These are phyloP conservation scores for Rhododendron ferrugineum DNA, from an alignment of 148 eudicot species.

Conservation along the genomic window DNA sequence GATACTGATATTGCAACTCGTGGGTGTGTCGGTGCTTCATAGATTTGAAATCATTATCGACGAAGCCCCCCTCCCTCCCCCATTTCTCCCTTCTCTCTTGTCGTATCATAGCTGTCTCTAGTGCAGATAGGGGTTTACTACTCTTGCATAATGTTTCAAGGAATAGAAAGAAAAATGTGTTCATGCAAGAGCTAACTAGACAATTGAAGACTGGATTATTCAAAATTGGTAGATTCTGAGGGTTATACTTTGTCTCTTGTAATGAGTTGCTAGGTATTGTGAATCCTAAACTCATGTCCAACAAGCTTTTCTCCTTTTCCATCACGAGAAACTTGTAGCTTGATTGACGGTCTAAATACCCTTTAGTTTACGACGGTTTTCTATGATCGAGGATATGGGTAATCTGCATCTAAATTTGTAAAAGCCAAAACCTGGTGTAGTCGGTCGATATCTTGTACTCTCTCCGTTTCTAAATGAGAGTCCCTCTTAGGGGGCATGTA, in stretches of 20 bases:
- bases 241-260: neutral
- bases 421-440: neutral
- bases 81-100: neutral
- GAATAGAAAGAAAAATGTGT: neutral
- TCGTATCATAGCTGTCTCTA: neutral
- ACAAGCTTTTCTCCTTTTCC: neutral
- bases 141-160: neutral
- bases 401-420: neutral
- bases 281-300: neutral
- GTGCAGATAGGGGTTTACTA: neutral
- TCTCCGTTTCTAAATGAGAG: too few species aligned
- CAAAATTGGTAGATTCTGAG: neutral
- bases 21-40: neutral
- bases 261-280: neutral
- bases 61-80: neutral
- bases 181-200: neutral
- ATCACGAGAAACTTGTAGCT: neutral
- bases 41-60: neutral
- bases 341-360: conserved; percentile 12
- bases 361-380: neutral
- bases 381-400: neutral
- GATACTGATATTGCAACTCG: neutral
- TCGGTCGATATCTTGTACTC: neutral
- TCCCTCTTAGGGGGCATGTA: too few species aligned
- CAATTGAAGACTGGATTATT: neutral